Evolutionary conservation across 331 rosid species (phyloP).

Genomic region (Acacia concinna): DNA sequence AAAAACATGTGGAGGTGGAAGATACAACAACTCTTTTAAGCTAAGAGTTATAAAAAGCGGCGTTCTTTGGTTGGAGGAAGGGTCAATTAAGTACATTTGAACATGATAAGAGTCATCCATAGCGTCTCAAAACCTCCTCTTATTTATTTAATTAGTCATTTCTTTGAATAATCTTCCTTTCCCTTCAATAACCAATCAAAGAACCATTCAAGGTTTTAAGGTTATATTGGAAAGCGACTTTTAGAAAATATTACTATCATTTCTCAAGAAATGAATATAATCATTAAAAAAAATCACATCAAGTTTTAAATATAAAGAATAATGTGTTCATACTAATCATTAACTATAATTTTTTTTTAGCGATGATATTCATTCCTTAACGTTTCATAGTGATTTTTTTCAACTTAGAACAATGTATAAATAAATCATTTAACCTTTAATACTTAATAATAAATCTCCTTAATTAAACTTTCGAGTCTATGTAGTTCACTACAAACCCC

Average conservation of each 20-base stretch:
- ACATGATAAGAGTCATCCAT: neutral
- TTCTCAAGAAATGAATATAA: too few relatives aligned
- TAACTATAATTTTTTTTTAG: neutral
- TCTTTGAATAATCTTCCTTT: neutral
- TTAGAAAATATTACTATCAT: neutral
- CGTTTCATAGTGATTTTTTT: too few relatives aligned
- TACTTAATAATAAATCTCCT: too few relatives aligned
- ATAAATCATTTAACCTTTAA: too few relatives aligned
- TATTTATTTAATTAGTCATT: neutral
- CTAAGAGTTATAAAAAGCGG: neutral
- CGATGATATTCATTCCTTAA: too few relatives aligned
- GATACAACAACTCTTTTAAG: neutral
- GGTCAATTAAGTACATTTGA: slow-evolving; percentile 10
- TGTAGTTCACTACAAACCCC: too few relatives aligned
- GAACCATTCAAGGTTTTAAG: neutral
- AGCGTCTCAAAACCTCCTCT: neutral
- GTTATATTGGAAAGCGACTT: neutral
- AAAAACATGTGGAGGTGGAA: neutral
- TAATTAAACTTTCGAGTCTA: too few relatives aligned
- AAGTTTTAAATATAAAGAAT: too few relatives aligned
- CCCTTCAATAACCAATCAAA: neutral
- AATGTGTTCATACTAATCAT: too few relatives aligned
- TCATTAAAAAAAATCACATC: too few relatives aligned
- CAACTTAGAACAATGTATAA: neutral
- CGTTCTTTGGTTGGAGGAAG: slow-evolving; percentile 41